Evolutionary conservation across 371 early-diverging fungal genomes (phyloP).

Genomic region (Lichtheimia hyalospora): DNA sequence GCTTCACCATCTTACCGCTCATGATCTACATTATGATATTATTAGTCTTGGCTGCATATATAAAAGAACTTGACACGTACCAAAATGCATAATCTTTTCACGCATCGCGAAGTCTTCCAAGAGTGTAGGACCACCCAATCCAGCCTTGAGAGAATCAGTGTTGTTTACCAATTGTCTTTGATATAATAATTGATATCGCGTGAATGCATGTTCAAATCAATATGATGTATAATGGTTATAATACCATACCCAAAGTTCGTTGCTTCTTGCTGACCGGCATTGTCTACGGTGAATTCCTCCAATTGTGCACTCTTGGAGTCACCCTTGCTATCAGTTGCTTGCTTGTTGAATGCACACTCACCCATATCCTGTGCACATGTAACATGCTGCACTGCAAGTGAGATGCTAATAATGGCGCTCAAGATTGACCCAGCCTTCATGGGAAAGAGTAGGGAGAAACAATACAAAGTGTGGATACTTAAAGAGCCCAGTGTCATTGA

Average conservation of each 20-base stretch:
- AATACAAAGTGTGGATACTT: no score
- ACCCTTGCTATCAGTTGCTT: not conserved
- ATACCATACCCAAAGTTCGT: conserved; percentile 13
- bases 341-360: not conserved
- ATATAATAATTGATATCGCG: no score
- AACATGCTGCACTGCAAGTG: not conserved
- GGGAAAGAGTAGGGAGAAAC: no score
- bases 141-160: conserved; percentile 29
- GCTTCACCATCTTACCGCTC: conserved; percentile 5
- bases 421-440: not conserved
- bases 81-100: conserved; percentile 59
- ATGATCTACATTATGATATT: conserved; percentile 1
- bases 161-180: conserved; percentile 5
- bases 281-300: not conserved
- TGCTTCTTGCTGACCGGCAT: conserved; percentile 7
- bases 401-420: not conserved
- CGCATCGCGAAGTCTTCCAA: conserved; percentile 50
- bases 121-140: conserved; percentile 45
- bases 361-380: not conserved
- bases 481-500: no score
- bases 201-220: no score
- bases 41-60: no score
- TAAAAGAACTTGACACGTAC: conserved; percentile 11
- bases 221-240: not conserved
- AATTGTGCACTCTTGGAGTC: no score